Evolutionary conservation across 805 yeast genomes (phyloP), one percentile per base, ranked within the genome.

Genomic region (Schizosaccharomyces lindneri): DNA sequence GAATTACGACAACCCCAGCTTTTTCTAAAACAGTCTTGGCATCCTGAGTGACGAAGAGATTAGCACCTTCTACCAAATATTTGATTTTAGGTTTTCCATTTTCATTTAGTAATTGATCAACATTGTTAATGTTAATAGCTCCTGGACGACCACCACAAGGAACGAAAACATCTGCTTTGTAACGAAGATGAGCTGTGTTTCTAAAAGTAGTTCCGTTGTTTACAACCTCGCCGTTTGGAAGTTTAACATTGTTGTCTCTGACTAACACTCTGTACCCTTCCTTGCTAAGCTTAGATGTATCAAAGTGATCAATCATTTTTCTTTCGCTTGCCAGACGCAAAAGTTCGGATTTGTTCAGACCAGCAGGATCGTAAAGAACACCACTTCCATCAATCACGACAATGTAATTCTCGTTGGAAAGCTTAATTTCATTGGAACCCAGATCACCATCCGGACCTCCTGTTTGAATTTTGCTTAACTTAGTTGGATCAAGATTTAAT

Each of bases 121-220:
- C 93, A 68, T 85, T 93, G 72, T 81, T 83, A 65, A 89, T 81
- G 72, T 89, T 94, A 71, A 90, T 82, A 24, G 97, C 94, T 67
- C 86, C 90, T 64, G 98, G 98, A 74, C 98, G 84, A 67, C 98
- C 98, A 73, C 98, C 98, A 74, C 98, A 90, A 63, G 98, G 98
- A 55, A 89, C 97, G 73, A 93, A 89, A 69, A 90, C 75, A 41
- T 78, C 78, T 57, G 80, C 78, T 68, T 80, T 81, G 64, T 78
- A 78, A 66, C 81, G 80, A 66, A 87, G 76, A 71, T 90, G 98
- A 82, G 85, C 90, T 51, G 81, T 78, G 74, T 90, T 93, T 75
- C 98, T 82, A 76, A 89, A 93, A 21, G 82, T 79, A 60, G 88
- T 83, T 68, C 98, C 98, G 68, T 85, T 85, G 62, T 86, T 78